A percentile compares a stretch with the other conserved stretches of the same genome.
Evolutionary conservation across 2,329 filamentous ascomycete genomes (phyloP).

Genomic region (Ophiocordyceps sinensis): DNA sequence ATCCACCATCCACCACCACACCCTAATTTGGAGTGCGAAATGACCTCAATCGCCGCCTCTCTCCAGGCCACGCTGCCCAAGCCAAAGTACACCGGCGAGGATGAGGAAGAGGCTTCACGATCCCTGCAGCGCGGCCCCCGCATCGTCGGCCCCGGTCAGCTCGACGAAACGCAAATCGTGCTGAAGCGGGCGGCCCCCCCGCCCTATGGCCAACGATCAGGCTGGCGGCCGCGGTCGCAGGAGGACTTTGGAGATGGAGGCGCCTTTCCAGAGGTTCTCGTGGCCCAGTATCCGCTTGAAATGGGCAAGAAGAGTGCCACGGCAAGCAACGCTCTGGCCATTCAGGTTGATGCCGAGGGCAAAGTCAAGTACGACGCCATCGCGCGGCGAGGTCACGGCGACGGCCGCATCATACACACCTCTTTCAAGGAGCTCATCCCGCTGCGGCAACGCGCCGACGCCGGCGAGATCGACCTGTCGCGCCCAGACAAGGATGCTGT

Average conservation of each 20-base stretch:
- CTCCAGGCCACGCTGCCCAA: constrained; percentile 72
- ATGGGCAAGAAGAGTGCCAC: constrained; percentile 72
- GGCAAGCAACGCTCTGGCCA: constrained; percentile 74
- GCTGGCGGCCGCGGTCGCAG: constrained; percentile 77
- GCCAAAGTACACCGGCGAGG: constrained; percentile 80
- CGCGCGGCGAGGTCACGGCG: constrained; percentile 73
- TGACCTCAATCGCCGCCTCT: constrained; percentile 55
- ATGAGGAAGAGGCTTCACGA: constrained; percentile 63
- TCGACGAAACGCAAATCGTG: constrained; percentile 77
- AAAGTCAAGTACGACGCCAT: constrained; percentile 97
- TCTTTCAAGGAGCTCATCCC: constrained; percentile 97
- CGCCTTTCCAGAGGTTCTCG: constrained; percentile 83
- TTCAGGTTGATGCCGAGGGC: constrained; percentile 81
- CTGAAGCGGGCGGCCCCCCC: constrained; percentile 74
- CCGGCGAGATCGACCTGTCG: constrained; percentile 78
- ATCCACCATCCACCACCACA: constrained; percentile 3
- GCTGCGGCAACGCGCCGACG: constrained; percentile 79
- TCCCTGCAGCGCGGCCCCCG: constrained; percentile 66
- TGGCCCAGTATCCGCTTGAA: constrained; percentile 89
- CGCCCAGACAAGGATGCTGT: constrained; percentile 78
- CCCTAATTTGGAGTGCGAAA: constrained; percentile 15
- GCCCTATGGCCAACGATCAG: constrained; percentile 69
- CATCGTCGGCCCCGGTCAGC: constrained; percentile 63
- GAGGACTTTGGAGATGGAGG: constrained; percentile 96
- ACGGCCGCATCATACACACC: constrained; percentile 75